Evolutionary conservation across 2,329 filamentous ascomycete species (phyloP), one percentile per base, ranked within the genome.

Genomic region (Dactylellina sp.): DNA sequence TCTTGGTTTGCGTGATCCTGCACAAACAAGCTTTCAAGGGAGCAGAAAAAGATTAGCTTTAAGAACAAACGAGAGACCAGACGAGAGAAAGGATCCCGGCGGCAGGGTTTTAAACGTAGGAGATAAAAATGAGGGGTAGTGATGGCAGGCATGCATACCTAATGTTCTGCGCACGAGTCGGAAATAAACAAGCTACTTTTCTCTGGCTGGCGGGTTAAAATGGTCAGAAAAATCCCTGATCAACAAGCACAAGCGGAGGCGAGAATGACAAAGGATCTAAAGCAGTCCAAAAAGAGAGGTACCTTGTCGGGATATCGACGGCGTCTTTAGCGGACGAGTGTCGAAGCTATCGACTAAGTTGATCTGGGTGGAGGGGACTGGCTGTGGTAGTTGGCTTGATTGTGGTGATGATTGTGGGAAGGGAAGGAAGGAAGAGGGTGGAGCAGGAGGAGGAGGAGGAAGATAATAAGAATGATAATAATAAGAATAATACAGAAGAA

Each of bases 1-100:
- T 77, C 78, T 79, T 78, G 77, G 79, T 79, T 55, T 79, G 77
- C 77, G 78, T 79, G 78, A 79, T 79, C 78, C 71, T 64, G 62
- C 62, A 75, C 62, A 71, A 71, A 71, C 63, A 75, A 71, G 53
- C 57, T 71, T 65, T 57, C 57, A 22, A 24, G 22, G 44, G 16
- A 62, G 46, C 70, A 57, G 28, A 57, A 71, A 74, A 77, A 71
- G 76, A 74, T 76, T 77, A 78, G 79, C 77, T 71, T 78, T n/a
- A 7, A 12, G 4, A 9, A 40, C 16, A 11, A 47, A 37, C n/a
- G n/a, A 42, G 12, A 55, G 7, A 40, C 28, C 28, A 39, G 49
- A 55, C 20, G 62, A 71, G 59, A 56, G 63, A 64, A 60, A 62
- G 75, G 50, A 74, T 76, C 42, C 39, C 12, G 47, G 39, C 6